phyloP scores from a whole-genome alignment of 2,329 filamentous ascomycete genomes.

The Arthroderma sp. region DNA sequence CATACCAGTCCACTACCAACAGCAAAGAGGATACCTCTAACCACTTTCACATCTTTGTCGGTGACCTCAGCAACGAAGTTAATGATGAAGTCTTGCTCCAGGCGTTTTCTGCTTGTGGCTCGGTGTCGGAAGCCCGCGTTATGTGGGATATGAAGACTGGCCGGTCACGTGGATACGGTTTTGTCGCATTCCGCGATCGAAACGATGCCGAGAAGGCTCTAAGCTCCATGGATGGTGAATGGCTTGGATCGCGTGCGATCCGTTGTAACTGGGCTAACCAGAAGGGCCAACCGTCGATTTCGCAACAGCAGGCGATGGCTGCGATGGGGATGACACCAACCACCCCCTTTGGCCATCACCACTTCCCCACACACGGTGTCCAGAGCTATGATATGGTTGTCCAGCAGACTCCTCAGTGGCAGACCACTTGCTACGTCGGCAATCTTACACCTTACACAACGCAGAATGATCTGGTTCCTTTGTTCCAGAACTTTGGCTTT shows the following conservation, averaged over 20 bases:
- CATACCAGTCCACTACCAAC: constrained; percentile 87
- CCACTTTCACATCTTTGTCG: constrained; percentile 98
- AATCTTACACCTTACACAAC: constrained; percentile 97
- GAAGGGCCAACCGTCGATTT: constrained; percentile 98
- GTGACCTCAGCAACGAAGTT: constrained; percentile 94
- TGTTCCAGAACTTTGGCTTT: constrained; percentile 98
- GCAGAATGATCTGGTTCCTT: constrained; percentile 87
- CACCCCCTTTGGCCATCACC: constrained; percentile 85
- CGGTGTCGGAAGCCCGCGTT: constrained; percentile 90
- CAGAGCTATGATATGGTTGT: constrained; percentile 97
- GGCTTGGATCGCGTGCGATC: constrained; percentile 94
- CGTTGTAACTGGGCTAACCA: constrained; percentile 99
- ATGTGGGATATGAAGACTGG: constrained; percentile 99
- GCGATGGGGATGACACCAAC: constrained; percentile 98
- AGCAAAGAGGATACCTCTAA: constrained; percentile 97
- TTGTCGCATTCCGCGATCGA: constrained; percentile 92
- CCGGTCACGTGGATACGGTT: constrained; percentile 90
- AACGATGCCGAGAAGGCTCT: constrained; percentile 88
- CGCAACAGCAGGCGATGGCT: constrained; percentile 92
- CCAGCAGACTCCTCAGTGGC: constrained; percentile 89
- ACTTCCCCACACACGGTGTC: constrained; percentile 92
- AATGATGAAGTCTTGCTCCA: constrained; percentile 90
- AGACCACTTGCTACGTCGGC: constrained; percentile 96
- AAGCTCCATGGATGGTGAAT: constrained; percentile 97
- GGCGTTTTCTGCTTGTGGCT: constrained; percentile 91